These are phyloP conservation scores for Polyplosphaeria fusca DNA, from an alignment of 495 filamentous ascomycete species.

Conservation along the genomic window DNA sequence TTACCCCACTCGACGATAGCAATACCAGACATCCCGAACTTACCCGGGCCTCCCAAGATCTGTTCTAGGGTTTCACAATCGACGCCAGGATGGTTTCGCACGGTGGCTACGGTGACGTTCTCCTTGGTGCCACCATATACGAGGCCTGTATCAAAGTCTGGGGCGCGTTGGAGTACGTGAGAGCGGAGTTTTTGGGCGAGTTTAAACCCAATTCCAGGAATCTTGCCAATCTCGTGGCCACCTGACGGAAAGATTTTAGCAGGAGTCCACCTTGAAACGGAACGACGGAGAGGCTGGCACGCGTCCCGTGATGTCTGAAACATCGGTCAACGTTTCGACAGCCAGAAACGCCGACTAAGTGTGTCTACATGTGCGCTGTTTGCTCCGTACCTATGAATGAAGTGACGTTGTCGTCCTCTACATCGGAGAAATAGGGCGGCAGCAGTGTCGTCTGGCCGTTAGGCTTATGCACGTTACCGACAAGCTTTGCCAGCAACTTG, in stretches of 20 bases:
- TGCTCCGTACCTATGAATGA: too few species aligned
- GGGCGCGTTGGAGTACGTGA: conserved; percentile 51
- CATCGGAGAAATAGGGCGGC: conserved; percentile 50
- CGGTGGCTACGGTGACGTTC: conserved; percentile 60
- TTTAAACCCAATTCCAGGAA: conserved; percentile 83
- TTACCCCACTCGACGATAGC: too few species aligned
- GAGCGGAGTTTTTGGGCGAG: conserved; percentile 66
- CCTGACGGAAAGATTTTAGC: conserved; percentile 74
- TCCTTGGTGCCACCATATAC: conserved; percentile 51
- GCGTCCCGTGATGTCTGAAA: too few species aligned
- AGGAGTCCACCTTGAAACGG: too few species aligned
- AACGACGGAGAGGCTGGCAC: too few species aligned
- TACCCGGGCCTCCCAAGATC: conserved; percentile 68
- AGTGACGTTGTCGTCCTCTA: conserved; percentile 48
- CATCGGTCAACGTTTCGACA: too few species aligned
- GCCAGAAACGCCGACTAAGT: too few species aligned
- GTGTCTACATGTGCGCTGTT: too few species aligned
- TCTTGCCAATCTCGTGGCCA: conserved; percentile 68
- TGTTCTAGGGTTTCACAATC: conserved; percentile 57
- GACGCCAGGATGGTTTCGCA: conserved; percentile 60
- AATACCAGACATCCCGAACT: too few species aligned
- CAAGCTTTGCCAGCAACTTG: conserved; percentile 80
- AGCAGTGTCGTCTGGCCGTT: conserved; percentile 80
- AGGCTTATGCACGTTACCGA: conserved; percentile 80
- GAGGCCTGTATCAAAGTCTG: conserved; percentile 43